These are phyloP conservation scores for Nemania serpens DNA, from an alignment of 2,329 filamentous ascomycete species.

Conservation along the genomic window DNA sequence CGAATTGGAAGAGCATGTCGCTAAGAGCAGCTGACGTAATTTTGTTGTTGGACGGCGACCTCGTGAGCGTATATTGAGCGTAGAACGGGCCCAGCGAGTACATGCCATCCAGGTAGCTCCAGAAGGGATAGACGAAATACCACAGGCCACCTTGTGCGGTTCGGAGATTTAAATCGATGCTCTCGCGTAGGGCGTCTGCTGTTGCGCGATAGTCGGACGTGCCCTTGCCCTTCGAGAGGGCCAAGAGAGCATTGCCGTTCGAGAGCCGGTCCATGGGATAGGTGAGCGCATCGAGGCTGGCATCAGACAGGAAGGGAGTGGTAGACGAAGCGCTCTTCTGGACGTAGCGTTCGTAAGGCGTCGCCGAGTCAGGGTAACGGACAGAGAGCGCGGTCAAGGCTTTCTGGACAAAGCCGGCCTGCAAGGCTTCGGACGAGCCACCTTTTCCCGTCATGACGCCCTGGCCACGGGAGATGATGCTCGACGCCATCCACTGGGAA, in stretches of 20 bases:
- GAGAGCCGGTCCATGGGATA: conserved; percentile 43
- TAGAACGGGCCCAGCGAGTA: conserved; percentile 53
- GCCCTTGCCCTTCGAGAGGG: conserved; percentile 19
- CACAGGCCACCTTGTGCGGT: conserved; percentile 44
- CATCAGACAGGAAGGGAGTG: conserved; percentile 36
- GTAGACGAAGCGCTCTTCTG: conserved; percentile 36
- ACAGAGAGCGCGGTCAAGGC: conserved; percentile 36
- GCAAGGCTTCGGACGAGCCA: conserved; percentile 39
- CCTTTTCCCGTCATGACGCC: conserved; percentile 41
- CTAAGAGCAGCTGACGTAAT: conserved; percentile 26
- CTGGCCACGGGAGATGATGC: conserved; percentile 42
- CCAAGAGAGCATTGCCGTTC: conserved; percentile 39
- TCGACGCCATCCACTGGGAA: conserved; percentile 40
- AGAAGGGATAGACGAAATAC: conserved; percentile 53
- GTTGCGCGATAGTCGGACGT: conserved; percentile 21
- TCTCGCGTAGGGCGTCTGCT: conserved; percentile 35
- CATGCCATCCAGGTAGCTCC: conserved; percentile 60
- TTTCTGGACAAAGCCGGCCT: conserved; percentile 42
- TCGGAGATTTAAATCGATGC: conserved; percentile 41
- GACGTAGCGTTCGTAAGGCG: conserved; percentile 33
- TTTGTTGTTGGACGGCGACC: not conserved
- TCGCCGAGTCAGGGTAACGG: conserved; percentile 31
- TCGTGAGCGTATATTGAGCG: conserved; percentile 38
- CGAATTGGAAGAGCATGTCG: conserved; percentile 39
- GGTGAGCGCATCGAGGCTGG: conserved; percentile 34